Base-by-base conservation (phyloP, 345 rosid species). In the Anacardium occidentale region DNA sequence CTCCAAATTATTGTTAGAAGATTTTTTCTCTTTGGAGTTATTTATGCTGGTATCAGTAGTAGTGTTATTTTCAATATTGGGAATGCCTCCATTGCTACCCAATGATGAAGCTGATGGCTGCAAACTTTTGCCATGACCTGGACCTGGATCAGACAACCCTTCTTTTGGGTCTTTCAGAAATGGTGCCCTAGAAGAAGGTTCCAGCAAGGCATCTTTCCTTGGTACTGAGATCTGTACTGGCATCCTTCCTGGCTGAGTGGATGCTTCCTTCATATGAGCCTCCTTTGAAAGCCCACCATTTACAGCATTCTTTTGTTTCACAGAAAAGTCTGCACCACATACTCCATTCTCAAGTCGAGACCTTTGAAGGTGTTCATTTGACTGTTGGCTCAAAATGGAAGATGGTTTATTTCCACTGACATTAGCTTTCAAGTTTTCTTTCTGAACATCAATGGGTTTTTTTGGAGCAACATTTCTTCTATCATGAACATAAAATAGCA, bases 401-500 rank as follows among this genome's bases (percentile, higher is more conserved):
- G 79, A 69, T 61, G 70, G 71, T 53, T 72, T 80, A 72, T 73
- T 83, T 72, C 61, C 77, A 32, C 70, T 53, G 21, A 76, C 74
- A 72, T 71, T 80, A 18, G 79, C 87, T 76, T 78, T 89, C 22
- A 71, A 17, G 44, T 63, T 81, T 68, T 89, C 91, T 81, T 84
- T 89, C 62, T 48, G 77, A 58, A 75, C 53, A 57, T 83, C 77
- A 55, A 60, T 64, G n/a, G 77, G 70, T 75, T 80, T 91, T 76
- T 83, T 91, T 0, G 82, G 78, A 73, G 78, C 70, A 48, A 61
- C 20, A 83, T 79, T 79, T 75, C 77, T 86, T 85, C 91, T 82
- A 74, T 91, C 97, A 70, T 93, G 97, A 48, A 95, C 98, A 85
- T 95, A 95, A 82, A 95, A 95, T 72, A 95, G 69, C 99, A 95